Percentiles rank a stretch among this genome's conserved stretches.
Evolutionary conservation across 164 flowering plant species (phyloP).

Genomic region (Litsea cubeba): DNA sequence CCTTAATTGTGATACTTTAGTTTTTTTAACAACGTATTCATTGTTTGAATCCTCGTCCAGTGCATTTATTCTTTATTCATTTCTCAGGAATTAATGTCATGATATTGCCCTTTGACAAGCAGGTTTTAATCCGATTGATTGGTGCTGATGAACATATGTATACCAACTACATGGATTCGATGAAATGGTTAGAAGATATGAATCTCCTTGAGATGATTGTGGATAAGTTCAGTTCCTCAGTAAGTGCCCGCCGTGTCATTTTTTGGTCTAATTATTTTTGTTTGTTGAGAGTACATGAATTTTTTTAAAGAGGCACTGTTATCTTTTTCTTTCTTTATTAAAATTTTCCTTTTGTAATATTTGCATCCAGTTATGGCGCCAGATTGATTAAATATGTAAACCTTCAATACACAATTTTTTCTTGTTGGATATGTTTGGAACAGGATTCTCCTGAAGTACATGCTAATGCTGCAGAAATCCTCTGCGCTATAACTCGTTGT

Average conservation of each 20-base stretch:
- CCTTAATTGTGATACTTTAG: too few species aligned
- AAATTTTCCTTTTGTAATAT: not conserved
- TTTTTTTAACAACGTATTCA: too few species aligned
- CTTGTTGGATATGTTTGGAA: slow-evolving; percentile 1
- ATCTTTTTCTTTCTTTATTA: not conserved
- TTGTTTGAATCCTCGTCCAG: not conserved
- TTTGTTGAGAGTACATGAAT: not conserved
- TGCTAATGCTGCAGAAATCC: slow-evolving; percentile 86
- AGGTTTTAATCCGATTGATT: slow-evolving; percentile 85
- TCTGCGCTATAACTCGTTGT: slow-evolving; percentile 71
- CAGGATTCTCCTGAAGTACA: slow-evolving; percentile 94
- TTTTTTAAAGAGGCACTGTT: not conserved
- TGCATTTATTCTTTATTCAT: not conserved
- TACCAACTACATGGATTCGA: slow-evolving; percentile 51
- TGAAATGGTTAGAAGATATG: slow-evolving; percentile 87
- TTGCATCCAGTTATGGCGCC: not conserved
- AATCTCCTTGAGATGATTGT: slow-evolving; percentile 89
- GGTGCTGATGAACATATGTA: slow-evolving; percentile 89
- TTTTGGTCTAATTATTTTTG: slow-evolving; percentile 2
- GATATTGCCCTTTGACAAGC: slow-evolving; percentile 10
- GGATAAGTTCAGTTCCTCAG: slow-evolving; percentile 87
- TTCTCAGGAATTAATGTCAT: not conserved
- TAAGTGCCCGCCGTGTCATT: slow-evolving; percentile 27
- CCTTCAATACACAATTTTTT: not conserved
- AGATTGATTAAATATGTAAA: not conserved